phyloP scores from a whole-genome alignment of 139 green algal genomes.

The Spirogloea muscicola region DNA sequence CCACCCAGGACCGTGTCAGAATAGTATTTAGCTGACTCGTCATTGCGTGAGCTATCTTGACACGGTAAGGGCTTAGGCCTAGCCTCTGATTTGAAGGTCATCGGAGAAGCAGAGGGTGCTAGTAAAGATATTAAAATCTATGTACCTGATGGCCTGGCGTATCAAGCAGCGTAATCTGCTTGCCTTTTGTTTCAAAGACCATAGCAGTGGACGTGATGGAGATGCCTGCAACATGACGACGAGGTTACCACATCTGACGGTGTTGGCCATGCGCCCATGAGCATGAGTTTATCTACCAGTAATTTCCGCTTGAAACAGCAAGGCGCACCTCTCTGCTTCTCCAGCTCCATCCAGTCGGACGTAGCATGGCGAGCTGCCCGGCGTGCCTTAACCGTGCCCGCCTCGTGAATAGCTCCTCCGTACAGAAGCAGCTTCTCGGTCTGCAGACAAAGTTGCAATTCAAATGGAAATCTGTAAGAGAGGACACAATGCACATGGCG shows the following conservation, averaged over 20 bases:
- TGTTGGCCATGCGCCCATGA: too few species aligned
- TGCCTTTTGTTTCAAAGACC: constrained; percentile 60
- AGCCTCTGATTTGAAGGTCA: too few species aligned
- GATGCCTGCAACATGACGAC: constrained; percentile 57
- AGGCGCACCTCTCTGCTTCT: constrained; percentile 59
- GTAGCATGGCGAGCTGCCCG: constrained; percentile 52
- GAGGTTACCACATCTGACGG: neutral
- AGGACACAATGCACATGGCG: constrained; percentile 4
- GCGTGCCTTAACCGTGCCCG: constrained; percentile 66
- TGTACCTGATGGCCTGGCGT: constrained; percentile 59
- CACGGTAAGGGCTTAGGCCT: too few species aligned
- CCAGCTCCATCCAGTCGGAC: constrained; percentile 73
- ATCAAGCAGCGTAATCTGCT: constrained; percentile 69
- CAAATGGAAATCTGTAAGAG: neutral
- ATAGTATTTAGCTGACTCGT: too few species aligned
- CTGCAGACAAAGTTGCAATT: constrained; percentile 14
- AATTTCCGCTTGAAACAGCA: too few species aligned
- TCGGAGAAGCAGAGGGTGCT: too few species aligned
- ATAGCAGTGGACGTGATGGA: constrained; percentile 73
- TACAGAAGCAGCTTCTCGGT: constrained; percentile 76
- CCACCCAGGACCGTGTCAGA: too few species aligned
- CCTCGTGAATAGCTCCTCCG: constrained; percentile 71
- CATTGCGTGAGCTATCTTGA: too few species aligned
- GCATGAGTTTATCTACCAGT: too few species aligned
- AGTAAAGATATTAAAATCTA: too few species aligned